Evolutionary conservation across 768 basidiomycete genomes (phyloP).

Genomic region (Floccularia luteovirens): DNA sequence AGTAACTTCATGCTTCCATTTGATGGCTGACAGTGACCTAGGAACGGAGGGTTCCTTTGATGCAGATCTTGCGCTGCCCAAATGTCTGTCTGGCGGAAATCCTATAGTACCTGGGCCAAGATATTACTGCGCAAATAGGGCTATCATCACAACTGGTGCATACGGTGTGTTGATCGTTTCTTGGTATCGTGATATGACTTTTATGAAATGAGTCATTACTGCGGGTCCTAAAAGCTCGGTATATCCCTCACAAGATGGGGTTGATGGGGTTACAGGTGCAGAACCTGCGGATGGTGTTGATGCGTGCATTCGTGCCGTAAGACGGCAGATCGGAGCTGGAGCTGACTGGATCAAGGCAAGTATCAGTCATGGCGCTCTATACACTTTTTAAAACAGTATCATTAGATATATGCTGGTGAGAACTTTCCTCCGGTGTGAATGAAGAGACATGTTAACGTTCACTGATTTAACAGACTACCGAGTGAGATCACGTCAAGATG

Average conservation of each 20-base stretch:
- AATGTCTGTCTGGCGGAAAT: constrained; percentile 33
- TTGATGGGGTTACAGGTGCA: constrained; percentile 51
- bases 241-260: constrained; percentile 36
- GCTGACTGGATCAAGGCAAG: constrained; percentile 63
- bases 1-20: neutral
- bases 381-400: neutral
- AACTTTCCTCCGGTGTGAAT: constrained; percentile 4
- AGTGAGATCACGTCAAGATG: constrained; percentile 34
- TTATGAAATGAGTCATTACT: no score
- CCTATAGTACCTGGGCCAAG: constrained; percentile 52
- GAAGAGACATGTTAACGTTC: no score
- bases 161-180: constrained; percentile 34
- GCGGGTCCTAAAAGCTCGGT: constrained; percentile 51
- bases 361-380: constrained; percentile 4
- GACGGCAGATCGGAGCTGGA: constrained; percentile 55
- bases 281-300: constrained; percentile 52
- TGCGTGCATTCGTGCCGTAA: constrained; percentile 45
- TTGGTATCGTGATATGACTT: constrained; percentile 3
- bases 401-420: constrained; percentile 46
- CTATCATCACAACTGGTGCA: constrained; percentile 52
- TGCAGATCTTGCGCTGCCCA: constrained; percentile 50
- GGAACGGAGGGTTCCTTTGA: constrained; percentile 65
- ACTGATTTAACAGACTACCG: constrained; percentile 37
- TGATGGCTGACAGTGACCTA: constrained; percentile 34
- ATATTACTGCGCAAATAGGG: constrained; percentile 53